Base-by-base conservation (phyloP, 2,329 filamentous ascomycete species). In the Ophiostoma sp. region DNA sequence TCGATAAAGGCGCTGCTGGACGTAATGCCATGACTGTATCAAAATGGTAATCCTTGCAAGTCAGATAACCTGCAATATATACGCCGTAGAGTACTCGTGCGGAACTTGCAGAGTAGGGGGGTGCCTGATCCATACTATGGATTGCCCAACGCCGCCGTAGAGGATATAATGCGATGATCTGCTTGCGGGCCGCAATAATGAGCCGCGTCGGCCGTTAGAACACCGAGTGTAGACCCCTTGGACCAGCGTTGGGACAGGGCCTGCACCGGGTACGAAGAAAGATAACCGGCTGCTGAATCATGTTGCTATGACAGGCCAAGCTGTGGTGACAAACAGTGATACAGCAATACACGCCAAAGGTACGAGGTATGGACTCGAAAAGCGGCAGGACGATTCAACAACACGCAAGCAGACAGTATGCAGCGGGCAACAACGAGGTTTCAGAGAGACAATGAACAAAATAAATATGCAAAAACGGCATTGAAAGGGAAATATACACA, bases 1-100 rank as follows among this genome's bases (percentile, higher is more conserved):
- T 4, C 27, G 52, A 57, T 57, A 57, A 23, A 27, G 52, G 27
- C n/a, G 10, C 23, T 7, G 8, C 27, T 57, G n/a, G n/a, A 57
- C 52, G 52, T 57, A 27, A 57, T 57, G 52, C 20, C 52, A 57
- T 57, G 52, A 57, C 52, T 57, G 13, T 57, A 57, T 57, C 52
- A 4, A 57, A 27, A 57, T 8, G 23, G 10, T 13, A 7, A 57
- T 31, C 23, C 52, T 27, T 27, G 52, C 52, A 27, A 4, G 3
- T 1, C 23, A 57, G 23, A 13, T 57, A 27, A 4, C 1, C 17
- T 31, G 52, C 52, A 57, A 10, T 6, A 57, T 7, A 23, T 23
- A 41, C 15, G 27, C 27, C 27, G 27, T 31, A 31, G 27, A 31
- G 27, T 31, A 31, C 27, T 31, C 27, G 27, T 31, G 27, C 1